Conservation (phyloP, 2,329 filamentous ascomycete species). For the Coleophoma cylindrospora region DNA sequence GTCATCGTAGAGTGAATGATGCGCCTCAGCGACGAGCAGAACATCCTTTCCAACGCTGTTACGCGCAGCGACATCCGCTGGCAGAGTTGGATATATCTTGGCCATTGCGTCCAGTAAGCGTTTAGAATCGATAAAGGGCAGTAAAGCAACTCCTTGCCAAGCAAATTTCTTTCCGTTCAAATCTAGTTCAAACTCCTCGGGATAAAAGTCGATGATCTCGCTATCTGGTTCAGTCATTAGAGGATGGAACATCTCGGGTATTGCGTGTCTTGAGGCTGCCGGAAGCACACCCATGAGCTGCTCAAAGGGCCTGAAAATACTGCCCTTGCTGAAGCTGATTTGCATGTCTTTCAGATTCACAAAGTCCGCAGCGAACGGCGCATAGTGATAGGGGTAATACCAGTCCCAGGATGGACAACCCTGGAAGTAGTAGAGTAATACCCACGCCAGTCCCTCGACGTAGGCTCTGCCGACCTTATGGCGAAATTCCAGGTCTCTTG, state of each 20-base stretch:
- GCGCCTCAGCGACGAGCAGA: slow-evolving; percentile 76
- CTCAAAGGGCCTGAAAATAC: slow-evolving; percentile 86
- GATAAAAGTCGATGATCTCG: slow-evolving; percentile 96
- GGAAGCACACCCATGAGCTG: slow-evolving; percentile 98
- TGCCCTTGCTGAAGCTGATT: slow-evolving; percentile 77
- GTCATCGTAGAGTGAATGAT: slow-evolving; percentile 76
- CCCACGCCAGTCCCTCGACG: slow-evolving; percentile 92
- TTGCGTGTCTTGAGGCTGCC: slow-evolving; percentile 84
- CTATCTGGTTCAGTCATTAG: slow-evolving; percentile 87
- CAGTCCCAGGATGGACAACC: slow-evolving; percentile 98
- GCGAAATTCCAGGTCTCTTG: slow-evolving; percentile 78
- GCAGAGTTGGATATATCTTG: slow-evolving; percentile 75
- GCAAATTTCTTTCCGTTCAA: slow-evolving; percentile 97
- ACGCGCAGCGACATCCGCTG: slow-evolving; percentile 68
- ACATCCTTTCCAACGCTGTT: slow-evolving; percentile 79
- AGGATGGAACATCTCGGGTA: slow-evolving; percentile 82
- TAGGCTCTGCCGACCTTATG: slow-evolving; percentile 88
- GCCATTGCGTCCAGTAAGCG: slow-evolving; percentile 78
- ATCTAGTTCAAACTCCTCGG: slow-evolving; percentile 87
- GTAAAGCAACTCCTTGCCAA: slow-evolving; percentile 90
- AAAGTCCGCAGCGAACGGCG: slow-evolving; percentile 95
- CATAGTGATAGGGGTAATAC: slow-evolving; percentile 99
- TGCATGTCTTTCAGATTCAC: slow-evolving; percentile 74
- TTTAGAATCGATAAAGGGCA: slow-evolving; percentile 94
- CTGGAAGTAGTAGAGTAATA: slow-evolving; percentile 95